phyloP scores from a whole-genome alignment of 2,329 filamentous ascomycete species.

The Onygenales sp. region DNA sequence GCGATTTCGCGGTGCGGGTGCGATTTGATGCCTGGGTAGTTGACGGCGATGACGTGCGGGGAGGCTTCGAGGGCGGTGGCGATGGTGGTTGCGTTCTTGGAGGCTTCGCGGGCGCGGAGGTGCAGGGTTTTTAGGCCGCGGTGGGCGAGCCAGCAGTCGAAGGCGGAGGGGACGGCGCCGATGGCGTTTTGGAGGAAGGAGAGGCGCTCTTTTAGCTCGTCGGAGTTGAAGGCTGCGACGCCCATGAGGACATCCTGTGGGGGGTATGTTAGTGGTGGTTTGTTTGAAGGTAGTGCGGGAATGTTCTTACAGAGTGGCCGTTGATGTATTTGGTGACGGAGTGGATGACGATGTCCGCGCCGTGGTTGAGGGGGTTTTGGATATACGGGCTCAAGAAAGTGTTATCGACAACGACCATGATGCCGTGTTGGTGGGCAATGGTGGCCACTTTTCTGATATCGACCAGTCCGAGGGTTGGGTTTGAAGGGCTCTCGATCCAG shows the following conservation, averaged over 20 bases:
- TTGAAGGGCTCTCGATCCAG: conserved; percentile 94
- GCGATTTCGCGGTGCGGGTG: conserved; percentile 82
- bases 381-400: conserved; percentile 95
- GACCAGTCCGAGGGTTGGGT: conserved; percentile 85
- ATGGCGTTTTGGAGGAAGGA: conserved; percentile 95
- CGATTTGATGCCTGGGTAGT: conserved; percentile 85
- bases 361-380: conserved; percentile 90
- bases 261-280: neutral
- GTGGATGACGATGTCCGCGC: conserved; percentile 94
- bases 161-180: conserved; percentile 85
- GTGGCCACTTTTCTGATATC: conserved; percentile 81
- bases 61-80: conserved; percentile 69
- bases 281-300: conserved; percentile 3
- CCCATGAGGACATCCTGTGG: conserved; percentile 86
- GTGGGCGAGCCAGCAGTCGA: conserved; percentile 97
- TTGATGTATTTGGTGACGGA: conserved; percentile 99
- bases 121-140: conserved; percentile 95
- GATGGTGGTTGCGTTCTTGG: conserved; percentile 67
- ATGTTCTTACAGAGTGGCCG: conserved; percentile 56
- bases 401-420: conserved; percentile 97
- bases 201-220: conserved; percentile 65
- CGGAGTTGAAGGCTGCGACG: conserved; percentile 86
- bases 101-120: conserved; percentile 78
- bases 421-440: conserved; percentile 75
- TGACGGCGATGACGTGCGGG: conserved; percentile 75